These are phyloP conservation scores for Colletotrichum noveboracense DNA, from an alignment of 2,329 filamentous ascomycete genomes.

Conservation along the genomic window DNA sequence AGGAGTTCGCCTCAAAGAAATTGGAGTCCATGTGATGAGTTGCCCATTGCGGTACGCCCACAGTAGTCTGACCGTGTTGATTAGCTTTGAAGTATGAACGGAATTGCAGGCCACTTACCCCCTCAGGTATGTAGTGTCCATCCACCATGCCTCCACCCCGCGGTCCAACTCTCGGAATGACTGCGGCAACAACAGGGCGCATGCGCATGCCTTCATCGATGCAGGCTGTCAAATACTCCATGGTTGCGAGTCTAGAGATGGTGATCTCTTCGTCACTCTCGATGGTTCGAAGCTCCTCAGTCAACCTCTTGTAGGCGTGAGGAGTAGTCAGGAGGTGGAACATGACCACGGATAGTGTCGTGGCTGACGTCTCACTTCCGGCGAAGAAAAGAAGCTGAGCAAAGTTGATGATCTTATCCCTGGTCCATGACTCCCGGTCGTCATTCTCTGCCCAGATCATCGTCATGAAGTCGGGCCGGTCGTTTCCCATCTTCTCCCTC, in stretches of 20 bases:
- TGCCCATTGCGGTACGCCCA: neutral
- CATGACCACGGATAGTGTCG: neutral
- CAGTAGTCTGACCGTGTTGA: neutral
- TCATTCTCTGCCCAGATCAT: neutral
- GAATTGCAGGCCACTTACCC: conserved; percentile 21
- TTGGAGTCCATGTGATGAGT: neutral
- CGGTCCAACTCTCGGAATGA: neutral
- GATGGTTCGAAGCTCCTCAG: conserved; percentile 39
- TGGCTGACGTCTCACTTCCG: neutral
- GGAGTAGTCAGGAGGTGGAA: neutral
- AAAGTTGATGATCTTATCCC: neutral
- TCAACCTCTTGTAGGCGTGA: conserved; percentile 24
- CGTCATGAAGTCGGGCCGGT: neutral
- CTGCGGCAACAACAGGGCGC: conserved; percentile 30
- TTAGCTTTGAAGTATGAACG: neutral
- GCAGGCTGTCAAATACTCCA: conserved; percentile 30
- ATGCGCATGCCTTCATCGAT: conserved; percentile 43
- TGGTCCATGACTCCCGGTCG: neutral
- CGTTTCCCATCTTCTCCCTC: neutral
- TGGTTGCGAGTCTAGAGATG: conserved; percentile 32
- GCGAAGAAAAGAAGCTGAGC: neutral
- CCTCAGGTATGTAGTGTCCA: conserved; percentile 33
- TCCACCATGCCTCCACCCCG: conserved; percentile 32
- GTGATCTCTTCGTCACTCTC: conserved; percentile 34
- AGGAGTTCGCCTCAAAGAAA: neutral